Conservation (phyloP, 441 rosid genomes). For the Gossypium aridum region DNA sequence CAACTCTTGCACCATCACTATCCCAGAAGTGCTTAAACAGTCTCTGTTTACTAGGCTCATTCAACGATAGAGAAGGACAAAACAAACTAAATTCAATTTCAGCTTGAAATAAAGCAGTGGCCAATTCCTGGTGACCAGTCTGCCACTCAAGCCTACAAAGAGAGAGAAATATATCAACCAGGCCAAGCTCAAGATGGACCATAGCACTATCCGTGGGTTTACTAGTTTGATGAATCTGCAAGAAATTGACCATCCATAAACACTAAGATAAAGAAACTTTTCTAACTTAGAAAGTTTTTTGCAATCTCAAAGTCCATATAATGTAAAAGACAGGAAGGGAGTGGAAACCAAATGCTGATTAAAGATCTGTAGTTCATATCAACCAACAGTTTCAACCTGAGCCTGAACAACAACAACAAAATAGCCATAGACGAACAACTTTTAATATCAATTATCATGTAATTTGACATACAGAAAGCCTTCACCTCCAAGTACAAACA, state of each 20-base stretch:
- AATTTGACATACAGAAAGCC: not conserved
- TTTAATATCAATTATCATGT: not conserved
- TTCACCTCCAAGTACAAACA: not conserved
- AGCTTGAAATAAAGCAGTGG: conserved; percentile 89
- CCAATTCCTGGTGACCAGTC: conserved; percentile 79
- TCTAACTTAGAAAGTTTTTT: not conserved
- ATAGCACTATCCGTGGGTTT: conserved; percentile 38
- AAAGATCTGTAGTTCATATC: not conserved
- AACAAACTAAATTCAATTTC: conserved; percentile 84
- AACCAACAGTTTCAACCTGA: not conserved
- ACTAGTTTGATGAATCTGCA: conserved; percentile 55
- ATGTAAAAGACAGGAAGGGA: not conserved
- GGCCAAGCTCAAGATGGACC: conserved; percentile 63
- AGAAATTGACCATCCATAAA: conserved; percentile 13
- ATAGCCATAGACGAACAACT: not conserved
- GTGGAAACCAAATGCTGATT: not conserved
- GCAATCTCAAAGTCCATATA: not conserved
- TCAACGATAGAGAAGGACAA: conserved; percentile 66
- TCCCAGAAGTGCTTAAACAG: conserved; percentile 94
- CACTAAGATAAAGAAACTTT: conserved; percentile 4
- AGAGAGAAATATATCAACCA: conserved; percentile 78
- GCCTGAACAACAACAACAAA: not conserved
- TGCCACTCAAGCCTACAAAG: conserved; percentile 96
- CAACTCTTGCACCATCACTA: conserved; percentile 75
- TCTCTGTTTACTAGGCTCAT: conserved; percentile 73